Evolutionary conservation across 75 land plant species (phyloP).

Genomic region (Azolla pinnata): DNA sequence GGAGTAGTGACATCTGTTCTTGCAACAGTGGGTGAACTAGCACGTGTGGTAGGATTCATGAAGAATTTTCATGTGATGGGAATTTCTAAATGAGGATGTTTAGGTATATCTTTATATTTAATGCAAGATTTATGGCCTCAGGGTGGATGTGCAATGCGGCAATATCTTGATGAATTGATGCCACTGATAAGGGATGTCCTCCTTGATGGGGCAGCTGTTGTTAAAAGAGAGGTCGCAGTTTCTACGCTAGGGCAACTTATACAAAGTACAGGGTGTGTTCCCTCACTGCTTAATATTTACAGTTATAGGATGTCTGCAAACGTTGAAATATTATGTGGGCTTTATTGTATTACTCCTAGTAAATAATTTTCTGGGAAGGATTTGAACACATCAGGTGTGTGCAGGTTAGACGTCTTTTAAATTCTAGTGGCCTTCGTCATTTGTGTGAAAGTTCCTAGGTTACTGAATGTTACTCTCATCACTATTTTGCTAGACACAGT

Average conservation of each 20-base stretch:
- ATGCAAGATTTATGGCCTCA: slow-evolving; percentile 9
- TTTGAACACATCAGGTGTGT: too few relatives aligned
- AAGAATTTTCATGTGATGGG: not conserved
- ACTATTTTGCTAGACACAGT: too few relatives aligned
- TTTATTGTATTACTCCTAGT: too few relatives aligned
- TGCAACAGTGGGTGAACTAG: slow-evolving; percentile 98
- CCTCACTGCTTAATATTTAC: not conserved
- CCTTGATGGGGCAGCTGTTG: slow-evolving; percentile 73
- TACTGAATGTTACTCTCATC: too few relatives aligned
- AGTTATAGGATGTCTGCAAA: too few relatives aligned
- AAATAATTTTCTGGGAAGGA: too few relatives aligned
- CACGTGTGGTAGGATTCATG: slow-evolving; percentile 71
- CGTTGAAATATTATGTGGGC: too few relatives aligned
- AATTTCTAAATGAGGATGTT: slow-evolving; percentile 4
- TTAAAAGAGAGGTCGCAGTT: slow-evolving; percentile 93
- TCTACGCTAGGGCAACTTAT: slow-evolving; percentile 94
- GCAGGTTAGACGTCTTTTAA: too few relatives aligned
- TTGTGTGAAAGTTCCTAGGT: too few relatives aligned
- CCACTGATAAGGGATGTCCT: slow-evolving; percentile 89
- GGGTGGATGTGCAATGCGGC: slow-evolving; percentile 95
- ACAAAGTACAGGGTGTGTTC: slow-evolving; percentile 92
- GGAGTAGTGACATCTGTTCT: slow-evolving; percentile 86
- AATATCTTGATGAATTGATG: slow-evolving; percentile 65
- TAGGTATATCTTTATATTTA: not conserved
- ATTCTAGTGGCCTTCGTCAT: too few relatives aligned